These are phyloP conservation scores for Nidula microcarpa DNA, from an alignment of 768 basidiomycete genomes.

Conservation along the genomic window DNA sequence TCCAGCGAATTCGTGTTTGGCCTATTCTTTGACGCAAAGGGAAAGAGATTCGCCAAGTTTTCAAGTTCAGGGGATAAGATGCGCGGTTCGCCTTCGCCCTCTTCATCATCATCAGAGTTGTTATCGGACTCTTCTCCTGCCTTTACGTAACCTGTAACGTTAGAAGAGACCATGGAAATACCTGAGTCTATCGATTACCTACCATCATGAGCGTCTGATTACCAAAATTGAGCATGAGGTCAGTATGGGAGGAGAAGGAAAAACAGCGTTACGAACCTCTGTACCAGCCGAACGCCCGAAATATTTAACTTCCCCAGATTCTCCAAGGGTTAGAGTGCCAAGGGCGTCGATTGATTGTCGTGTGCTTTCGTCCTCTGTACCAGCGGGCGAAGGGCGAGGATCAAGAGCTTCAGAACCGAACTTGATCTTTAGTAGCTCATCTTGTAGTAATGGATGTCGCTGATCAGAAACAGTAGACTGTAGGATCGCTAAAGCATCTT, in stretches of 20 bases:
- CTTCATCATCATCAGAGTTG: slow-evolving; percentile 20
- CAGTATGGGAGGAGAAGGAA: not conserved
- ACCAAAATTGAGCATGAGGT: not conserved
- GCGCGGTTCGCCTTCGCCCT: slow-evolving; percentile 2
- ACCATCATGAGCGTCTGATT: slow-evolving; percentile 40
- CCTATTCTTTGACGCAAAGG: slow-evolving; percentile 30
- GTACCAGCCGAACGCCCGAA: slow-evolving; percentile 64
- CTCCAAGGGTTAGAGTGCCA: slow-evolving; percentile 61
- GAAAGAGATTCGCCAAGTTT: slow-evolving; percentile 36
- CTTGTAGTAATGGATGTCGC: slow-evolving; percentile 55
- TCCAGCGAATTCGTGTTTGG: slow-evolving; percentile 24
- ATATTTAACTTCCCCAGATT: slow-evolving; percentile 59
- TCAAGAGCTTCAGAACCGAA: slow-evolving; percentile 50
- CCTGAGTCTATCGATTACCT: not conserved
- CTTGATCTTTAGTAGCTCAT: slow-evolving; percentile 53
- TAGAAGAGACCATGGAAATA: no score
- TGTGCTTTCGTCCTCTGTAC: slow-evolving; percentile 29
- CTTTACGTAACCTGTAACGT: slow-evolving; percentile 5
- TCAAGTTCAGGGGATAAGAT: slow-evolving; percentile 25
- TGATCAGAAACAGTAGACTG: slow-evolving; percentile 55
- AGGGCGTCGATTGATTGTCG: slow-evolving; percentile 47
- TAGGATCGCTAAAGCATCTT: slow-evolving; percentile 62
- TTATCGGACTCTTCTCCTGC: slow-evolving; percentile 27
- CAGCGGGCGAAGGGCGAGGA: slow-evolving; percentile 12
- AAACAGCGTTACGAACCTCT: slow-evolving; percentile 33